These are phyloP conservation scores for Dujonia santamariae DNA, from an alignment of 1,139 yeast species.

Conservation along the genomic window DNA sequence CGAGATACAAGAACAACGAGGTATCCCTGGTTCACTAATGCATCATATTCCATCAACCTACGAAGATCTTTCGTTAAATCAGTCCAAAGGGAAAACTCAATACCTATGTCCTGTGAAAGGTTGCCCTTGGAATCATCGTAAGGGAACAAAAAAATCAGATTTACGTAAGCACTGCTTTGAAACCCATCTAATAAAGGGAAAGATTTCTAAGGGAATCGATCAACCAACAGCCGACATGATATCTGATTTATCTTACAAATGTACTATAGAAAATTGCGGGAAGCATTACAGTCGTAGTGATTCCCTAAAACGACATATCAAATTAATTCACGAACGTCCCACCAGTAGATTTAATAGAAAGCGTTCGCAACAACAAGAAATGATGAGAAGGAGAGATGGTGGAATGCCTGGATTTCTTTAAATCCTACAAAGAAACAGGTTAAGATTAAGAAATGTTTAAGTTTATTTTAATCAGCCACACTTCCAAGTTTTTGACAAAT, in stretches of 20 bases:
- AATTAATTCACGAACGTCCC: slow-evolving; percentile 4
- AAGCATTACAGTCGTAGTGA: slow-evolving; percentile 6
- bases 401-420: too few species aligned
- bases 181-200: slow-evolving; percentile 3
- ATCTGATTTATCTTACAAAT: slow-evolving; percentile 1
- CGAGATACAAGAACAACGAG: too few species aligned
- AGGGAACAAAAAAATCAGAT: slow-evolving; percentile 1
- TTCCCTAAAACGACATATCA: slow-evolving; percentile 5
- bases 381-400: too few species aligned
- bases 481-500: too few species aligned
- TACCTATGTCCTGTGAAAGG: slow-evolving; percentile 3
- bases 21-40: too few species aligned
- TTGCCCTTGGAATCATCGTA: slow-evolving; percentile 3
- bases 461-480: too few species aligned
- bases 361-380: too few species aligned
- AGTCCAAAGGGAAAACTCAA: too few species aligned
- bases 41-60: too few species aligned
- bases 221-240: slow-evolving; percentile 1
- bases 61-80: too few species aligned
- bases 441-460: too few species aligned
- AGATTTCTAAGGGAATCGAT: slow-evolving; percentile 3
- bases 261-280: slow-evolving; percentile 3
- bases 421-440: too few species aligned
- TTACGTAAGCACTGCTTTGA: slow-evolving; percentile 4
- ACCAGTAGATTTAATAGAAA: slow-evolving; percentile 4